Conservation (phyloP, 306 rosid species). For the Cyamopsis tetragonoloba region DNA sequence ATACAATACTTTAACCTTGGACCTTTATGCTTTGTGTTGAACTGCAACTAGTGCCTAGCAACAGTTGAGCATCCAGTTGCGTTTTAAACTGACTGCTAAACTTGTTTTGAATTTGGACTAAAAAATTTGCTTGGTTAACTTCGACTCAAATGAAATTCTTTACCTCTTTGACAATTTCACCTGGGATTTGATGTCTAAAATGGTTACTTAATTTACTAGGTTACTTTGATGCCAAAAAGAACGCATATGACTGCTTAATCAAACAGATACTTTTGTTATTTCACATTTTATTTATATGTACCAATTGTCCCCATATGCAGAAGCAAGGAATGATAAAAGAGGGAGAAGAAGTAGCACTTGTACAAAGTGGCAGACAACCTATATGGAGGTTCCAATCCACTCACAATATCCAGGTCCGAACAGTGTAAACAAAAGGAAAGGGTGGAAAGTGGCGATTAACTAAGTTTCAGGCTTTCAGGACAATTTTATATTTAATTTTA, state of each 20-base stretch:
- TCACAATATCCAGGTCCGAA: conserved; percentile 93
- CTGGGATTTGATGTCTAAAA: neutral
- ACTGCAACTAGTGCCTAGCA: neutral
- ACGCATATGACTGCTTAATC: neutral
- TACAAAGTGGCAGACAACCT: conserved; percentile 95
- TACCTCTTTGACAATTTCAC: no score
- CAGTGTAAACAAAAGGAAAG: conserved; percentile 34
- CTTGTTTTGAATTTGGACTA: no score
- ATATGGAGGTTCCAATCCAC: conserved; percentile 98
- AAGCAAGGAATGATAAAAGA: conserved; percentile 87
- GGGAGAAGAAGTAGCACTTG: conserved; percentile 94
- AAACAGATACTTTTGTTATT: neutral
- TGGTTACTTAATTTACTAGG: neutral
- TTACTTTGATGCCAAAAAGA: neutral
- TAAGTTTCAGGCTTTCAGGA: conserved; percentile 5
- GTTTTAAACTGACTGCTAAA: neutral
- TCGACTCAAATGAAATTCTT: neutral
- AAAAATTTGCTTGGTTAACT: no score
- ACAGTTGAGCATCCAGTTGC: neutral
- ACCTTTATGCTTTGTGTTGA: neutral
- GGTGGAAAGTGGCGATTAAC: neutral
- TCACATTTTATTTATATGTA: neutral
- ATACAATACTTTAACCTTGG: neutral
- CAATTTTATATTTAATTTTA: neutral
- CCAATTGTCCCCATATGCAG: conserved; percentile 42